A percentile compares a stretch with the other conserved stretches of the same genome.
Conservation (phyloP, 2,329 filamentous ascomycete species). For the Samsoniella hepiali region DNA sequence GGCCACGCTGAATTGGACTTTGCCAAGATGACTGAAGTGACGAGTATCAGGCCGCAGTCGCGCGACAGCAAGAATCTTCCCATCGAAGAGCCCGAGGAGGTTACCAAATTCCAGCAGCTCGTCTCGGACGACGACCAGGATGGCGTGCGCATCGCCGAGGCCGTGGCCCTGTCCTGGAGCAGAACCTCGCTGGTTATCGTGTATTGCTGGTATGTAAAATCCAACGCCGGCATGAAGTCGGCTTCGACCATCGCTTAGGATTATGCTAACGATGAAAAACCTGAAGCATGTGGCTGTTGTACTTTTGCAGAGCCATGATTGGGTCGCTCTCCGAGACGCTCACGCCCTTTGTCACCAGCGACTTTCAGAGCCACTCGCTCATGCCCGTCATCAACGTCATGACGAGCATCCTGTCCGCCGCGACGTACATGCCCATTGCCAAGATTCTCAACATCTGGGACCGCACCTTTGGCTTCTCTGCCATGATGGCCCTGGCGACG, state of each 20-base stretch:
- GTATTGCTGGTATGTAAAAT: constrained; percentile 19
- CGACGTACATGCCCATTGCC: constrained; percentile 32
- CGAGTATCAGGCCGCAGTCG: neutral
- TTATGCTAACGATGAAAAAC: neutral
- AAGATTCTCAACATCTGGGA: constrained; percentile 40
- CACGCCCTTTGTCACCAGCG: constrained; percentile 11
- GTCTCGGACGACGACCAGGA: constrained; percentile 21
- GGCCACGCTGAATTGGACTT: no score
- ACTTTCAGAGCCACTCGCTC: constrained; percentile 14
- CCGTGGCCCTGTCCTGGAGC: constrained; percentile 25
- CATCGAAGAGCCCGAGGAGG: constrained; percentile 14
- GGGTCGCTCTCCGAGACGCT: constrained; percentile 4
- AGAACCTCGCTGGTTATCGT: constrained; percentile 23
- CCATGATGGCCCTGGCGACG: constrained; percentile 34
- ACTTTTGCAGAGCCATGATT: constrained; percentile 16
- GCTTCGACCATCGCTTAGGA: no score
- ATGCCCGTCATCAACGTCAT: constrained; percentile 36
- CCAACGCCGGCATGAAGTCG: neutral
- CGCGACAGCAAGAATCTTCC: constrained; percentile 1
- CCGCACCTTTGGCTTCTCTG: constrained; percentile 34
- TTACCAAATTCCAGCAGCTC: neutral
- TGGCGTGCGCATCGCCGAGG: constrained; percentile 26
- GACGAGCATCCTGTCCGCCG: constrained; percentile 30
- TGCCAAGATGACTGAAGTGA: constrained; percentile 2
- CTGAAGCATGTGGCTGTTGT: constrained; percentile 19